Evolutionary conservation across 1,139 yeast species (phyloP), one percentile per base, ranked within the genome.

Genomic region (Candida buenavistaensis): DNA sequence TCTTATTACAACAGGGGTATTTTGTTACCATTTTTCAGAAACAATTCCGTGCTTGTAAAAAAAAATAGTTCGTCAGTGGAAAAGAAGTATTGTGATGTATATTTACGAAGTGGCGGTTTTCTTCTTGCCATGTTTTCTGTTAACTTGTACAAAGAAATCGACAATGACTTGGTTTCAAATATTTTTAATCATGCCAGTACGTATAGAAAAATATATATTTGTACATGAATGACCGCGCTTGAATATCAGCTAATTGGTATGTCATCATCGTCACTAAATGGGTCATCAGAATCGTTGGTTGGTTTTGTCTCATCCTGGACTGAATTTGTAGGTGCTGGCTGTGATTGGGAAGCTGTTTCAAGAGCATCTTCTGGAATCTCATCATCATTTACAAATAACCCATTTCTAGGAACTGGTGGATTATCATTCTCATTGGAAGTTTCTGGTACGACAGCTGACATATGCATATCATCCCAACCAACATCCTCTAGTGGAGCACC

Each of bases 101-200:
- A 64, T 43, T 59, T 72, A 39, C 64, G 75, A 41, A 64, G 76
- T 11, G 82, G 83, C 1, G 87, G 87, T 0, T 80, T 65, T 44
- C 50, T 81, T 26, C 62, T 82, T 45, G 79, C 75, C 1, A 69
- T 74, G 9, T 78, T 79, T 48, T 64, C 63, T 33, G 57, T 62
- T 25, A 43, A 47, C 3, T 23, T 31, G 1, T 51, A 55, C 16
- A 56, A 59, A 8, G 55, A 50, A 3, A 61, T 75, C 33, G 52
- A 60, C 9, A 64, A 66, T 1, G 67, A 63, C 3, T 67, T 67
- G 35, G 62, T 80, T 19, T 77, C 79, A 28, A 67, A 66, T 31
- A 66, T 78, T 5, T 70, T 60, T 40, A 59, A 57, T 33, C 62
- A 64, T 46, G 63, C 67, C 3, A 51, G 67, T 26, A 52, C 66